Base-by-base conservation (phyloP, 2,329 filamentous ascomycete genomes). In the Curvularia eragrostidis region DNA sequence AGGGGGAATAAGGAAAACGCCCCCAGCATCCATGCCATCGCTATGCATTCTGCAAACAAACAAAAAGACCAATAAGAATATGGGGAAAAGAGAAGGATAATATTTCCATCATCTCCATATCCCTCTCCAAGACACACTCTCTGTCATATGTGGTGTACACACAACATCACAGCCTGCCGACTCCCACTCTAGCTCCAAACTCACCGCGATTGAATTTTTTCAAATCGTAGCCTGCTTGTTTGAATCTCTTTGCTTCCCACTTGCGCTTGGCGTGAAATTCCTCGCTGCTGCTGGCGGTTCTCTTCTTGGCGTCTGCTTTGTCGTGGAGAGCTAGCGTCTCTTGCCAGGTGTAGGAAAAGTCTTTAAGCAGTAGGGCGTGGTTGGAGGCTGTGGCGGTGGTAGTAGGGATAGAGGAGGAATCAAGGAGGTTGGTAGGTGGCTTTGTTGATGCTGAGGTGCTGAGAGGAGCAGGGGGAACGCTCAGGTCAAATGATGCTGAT, bases 171-270 rank as follows among this genome's bases (percentile, higher is more conserved):
- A 77, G 52, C 23, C 76, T 56, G 1, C 64, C 66, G n/a, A 77
- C 57, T 0, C 76, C 75, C n/a, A 50, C 69, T 55, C 71, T 72
- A 7, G 75, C 65, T 3, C 76, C 75, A 65, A 75, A 78, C 26
- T 72, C 70, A 0, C 75, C 76, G 2, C 71, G 61, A 56, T 78
- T 78, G 42, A 72, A 78, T 39, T 63, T 69, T 46, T 62, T 63
- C 36, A 78, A 42, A 59, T 75, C 68, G n/a, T 56, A 73, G 0
- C 73, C 72, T 0, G 74, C 68, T 38, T 62, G 67, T 56, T 64
- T 72, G 36, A 77, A 75, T 52, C 65, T 64, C 57, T 73, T 77
- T 56, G 69, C 55, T 61, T 78, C 76, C 68, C 72, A 75, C 3
- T 39, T 49, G n/a, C 58, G 59, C 56, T 66, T 70, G 51, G 62